These are phyloP conservation scores for Plasmopara halstedii DNA, from an alignment of 352 stramenopile species.

Conservation along the genomic window DNA sequence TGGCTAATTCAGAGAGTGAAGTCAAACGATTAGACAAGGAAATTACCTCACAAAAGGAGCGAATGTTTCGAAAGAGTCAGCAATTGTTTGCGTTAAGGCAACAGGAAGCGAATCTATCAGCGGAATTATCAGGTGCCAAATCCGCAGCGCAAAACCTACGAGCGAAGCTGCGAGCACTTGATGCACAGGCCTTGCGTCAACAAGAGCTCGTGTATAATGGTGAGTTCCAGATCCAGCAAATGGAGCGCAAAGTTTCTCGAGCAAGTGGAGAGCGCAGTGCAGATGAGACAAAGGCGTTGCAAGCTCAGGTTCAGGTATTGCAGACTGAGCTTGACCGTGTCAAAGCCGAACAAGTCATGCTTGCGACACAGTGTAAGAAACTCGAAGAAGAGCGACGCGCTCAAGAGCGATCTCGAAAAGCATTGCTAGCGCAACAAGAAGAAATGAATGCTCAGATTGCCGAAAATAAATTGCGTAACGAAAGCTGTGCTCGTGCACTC, in stretches of 20 bases:
- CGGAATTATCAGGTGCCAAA: conserved; percentile 89
- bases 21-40: conserved; percentile 68
- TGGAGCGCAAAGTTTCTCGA: conserved; percentile 91
- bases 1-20: conserved; percentile 58
- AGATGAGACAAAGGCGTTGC: conserved; percentile 90
- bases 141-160: conserved; percentile 81
- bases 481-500: conserved; percentile 75
- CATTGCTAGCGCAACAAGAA: conserved; percentile 64
- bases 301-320: conserved; percentile 86
- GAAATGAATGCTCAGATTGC: conserved; percentile 77
- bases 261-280: conserved; percentile 90
- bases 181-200: conserved; percentile 84
- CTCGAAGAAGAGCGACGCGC: conserved; percentile 87
- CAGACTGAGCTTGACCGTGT: conserved; percentile 86
- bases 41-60: conserved; percentile 84
- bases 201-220: conserved; percentile 94
- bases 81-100: conserved; percentile 82
- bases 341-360: conserved; percentile 84
- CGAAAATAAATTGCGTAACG: conserved; percentile 89
- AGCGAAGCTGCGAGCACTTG: conserved; percentile 88
- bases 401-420: conserved; percentile 69
- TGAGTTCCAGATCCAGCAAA: conserved; percentile 96
- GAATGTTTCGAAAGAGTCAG: conserved; percentile 89
- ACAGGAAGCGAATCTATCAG: conserved; percentile 83
- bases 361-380: conserved; percentile 88